Evolutionary conservation across 805 yeast species (phyloP).

Genomic region (Ogataea ramenticola): DNA sequence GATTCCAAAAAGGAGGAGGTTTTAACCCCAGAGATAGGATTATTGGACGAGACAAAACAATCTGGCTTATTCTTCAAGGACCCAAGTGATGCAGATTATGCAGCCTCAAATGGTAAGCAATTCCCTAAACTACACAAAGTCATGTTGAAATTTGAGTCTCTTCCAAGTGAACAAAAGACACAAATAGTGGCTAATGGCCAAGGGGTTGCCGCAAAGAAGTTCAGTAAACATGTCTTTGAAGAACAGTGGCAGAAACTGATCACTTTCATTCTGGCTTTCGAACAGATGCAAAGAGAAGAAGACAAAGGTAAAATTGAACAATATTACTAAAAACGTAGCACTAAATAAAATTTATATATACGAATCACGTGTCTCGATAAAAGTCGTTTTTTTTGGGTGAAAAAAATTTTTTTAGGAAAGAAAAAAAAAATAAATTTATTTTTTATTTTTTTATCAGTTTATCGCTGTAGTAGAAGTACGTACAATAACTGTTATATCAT

Average conservation of each 20-base stretch:
- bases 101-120: conserved; percentile 11
- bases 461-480: neutral
- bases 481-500: too few relatives aligned
- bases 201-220: conserved; percentile 17
- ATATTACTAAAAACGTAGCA: neutral
- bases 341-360: too few relatives aligned
- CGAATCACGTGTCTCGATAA: too few relatives aligned
- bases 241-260: conserved; percentile 16
- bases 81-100: conserved; percentile 63
- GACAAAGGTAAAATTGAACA: conserved; percentile 23
- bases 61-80: conserved; percentile 77
- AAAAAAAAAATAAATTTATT: neutral
- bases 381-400: neutral
- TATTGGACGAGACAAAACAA: conserved; percentile 17
- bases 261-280: conserved; percentile 9
- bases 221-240: conserved; percentile 18
- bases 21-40: neutral
- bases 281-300: conserved; percentile 12
- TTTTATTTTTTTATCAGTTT: neutral
- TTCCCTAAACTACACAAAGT: conserved; percentile 44
- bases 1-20: conserved; percentile 20
- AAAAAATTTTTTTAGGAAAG: neutral
- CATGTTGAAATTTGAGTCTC: conserved; percentile 28
- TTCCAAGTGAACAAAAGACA: conserved; percentile 8
- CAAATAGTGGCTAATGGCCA: conserved; percentile 16